These are phyloP conservation scores for Vavraia culicis DNA, from an alignment of 371 early-diverging fungal species.

Conservation along the genomic window DNA sequence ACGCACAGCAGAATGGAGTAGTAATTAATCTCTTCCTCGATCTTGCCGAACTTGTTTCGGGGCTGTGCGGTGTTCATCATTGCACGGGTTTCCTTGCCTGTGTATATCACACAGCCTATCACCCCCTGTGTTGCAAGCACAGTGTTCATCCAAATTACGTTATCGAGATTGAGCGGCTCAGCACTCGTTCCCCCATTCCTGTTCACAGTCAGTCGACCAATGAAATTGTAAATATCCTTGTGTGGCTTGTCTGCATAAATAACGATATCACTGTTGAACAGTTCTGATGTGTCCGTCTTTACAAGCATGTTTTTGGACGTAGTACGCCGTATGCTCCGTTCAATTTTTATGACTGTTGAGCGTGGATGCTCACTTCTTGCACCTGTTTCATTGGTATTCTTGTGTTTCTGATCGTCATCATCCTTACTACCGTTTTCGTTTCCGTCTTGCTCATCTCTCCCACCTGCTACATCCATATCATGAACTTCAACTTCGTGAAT, in stretches of 20 bases:
- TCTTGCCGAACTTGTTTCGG: slow-evolving; percentile 69
- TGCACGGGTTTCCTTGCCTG: slow-evolving; percentile 80
- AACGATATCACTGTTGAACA: no score
- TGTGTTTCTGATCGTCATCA: no score
- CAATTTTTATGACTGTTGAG: no score
- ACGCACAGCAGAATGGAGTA: slow-evolving; percentile 49
- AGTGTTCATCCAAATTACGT: slow-evolving; percentile 90
- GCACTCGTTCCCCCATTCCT: slow-evolving; percentile 30
- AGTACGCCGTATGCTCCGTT: no score
- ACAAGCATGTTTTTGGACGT: no score
- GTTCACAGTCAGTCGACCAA: slow-evolving; percentile 52
- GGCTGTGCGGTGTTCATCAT: slow-evolving; percentile 88
- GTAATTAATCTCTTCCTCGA: slow-evolving; percentile 74
- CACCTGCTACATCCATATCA: no score
- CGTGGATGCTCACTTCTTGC: no score
- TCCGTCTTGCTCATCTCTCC: no score
- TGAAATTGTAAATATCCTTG: slow-evolving; percentile 79
- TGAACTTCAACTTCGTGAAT: no score
- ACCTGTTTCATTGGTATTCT: no score
- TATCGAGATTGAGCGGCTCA: slow-evolving; percentile 62
- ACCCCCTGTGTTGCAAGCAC: slow-evolving; percentile 75
- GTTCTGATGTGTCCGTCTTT: no score
- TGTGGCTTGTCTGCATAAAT: slow-evolving; percentile 77
- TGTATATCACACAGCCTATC: slow-evolving; percentile 74
- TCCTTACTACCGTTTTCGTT: no score